phyloP scores from a whole-genome alignment of 2,329 filamentous ascomycete genomes.

The Scorias spongiosa region DNA sequence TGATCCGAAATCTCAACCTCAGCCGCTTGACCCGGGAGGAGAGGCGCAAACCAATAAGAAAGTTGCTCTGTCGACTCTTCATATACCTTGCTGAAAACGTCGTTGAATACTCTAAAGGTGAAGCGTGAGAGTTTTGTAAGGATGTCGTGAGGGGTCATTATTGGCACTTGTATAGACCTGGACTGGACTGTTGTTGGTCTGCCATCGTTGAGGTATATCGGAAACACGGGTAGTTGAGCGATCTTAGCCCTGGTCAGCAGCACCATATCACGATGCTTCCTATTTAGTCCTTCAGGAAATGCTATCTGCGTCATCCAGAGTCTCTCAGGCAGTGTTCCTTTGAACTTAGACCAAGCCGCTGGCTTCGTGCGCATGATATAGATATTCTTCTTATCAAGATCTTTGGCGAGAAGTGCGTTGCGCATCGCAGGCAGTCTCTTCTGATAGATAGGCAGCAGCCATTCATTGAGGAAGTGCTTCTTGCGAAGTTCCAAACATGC shows the following conservation, averaged over 20 bases:
- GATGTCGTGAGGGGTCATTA: conserved; percentile 30
- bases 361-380: conserved; percentile 76
- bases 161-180: conserved; percentile 22
- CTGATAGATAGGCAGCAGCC: conserved; percentile 57
- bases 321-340: conserved; percentile 30
- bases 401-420: conserved; percentile 76
- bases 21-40: conserved; percentile 3
- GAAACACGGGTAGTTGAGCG: conserved; percentile 50
- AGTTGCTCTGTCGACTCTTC: conserved; percentile 47
- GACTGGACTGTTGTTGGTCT: conserved; percentile 43
- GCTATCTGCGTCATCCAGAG: conserved; percentile 50
- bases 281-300: conserved; percentile 44
- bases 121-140: conserved; percentile 50
- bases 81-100: conserved; percentile 82
- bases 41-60: conserved; percentile 71
- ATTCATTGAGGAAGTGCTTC: conserved; percentile 52
- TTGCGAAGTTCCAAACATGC: conserved; percentile 56
- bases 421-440: conserved; percentile 65
- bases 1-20: not conserved
- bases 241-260: conserved; percentile 54
- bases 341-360: conserved; percentile 45
- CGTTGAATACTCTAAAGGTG: conserved; percentile 60
- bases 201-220: conserved; percentile 55
- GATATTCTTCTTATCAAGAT: conserved; percentile 53
- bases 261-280: conserved; percentile 47